Percentiles rank a stretch among this genome's conserved stretches.
These are phyloP conservation scores for Leptodermis oblonga DNA, from an alignment of 257 asterid species.

Conservation along the genomic window DNA sequence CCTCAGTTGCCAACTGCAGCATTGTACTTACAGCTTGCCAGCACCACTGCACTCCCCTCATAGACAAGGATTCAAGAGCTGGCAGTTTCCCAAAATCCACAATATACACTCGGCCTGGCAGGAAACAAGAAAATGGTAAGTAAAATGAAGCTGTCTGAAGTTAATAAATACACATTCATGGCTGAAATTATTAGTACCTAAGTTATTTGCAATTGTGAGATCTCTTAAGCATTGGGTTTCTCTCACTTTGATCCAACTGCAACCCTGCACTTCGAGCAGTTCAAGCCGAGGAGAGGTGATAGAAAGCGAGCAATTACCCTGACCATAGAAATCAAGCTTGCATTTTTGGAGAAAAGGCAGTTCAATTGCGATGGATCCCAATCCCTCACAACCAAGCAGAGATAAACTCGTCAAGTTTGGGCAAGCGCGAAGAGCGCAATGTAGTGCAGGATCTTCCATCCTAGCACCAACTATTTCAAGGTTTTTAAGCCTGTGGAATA, in stretches of 20 bases:
- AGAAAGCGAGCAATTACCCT: slow-evolving; percentile 60
- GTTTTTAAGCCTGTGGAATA: slow-evolving; percentile 58
- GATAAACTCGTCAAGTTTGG: slow-evolving; percentile 67
- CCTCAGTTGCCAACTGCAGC: slow-evolving; percentile 82
- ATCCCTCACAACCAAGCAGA: slow-evolving; percentile 93
- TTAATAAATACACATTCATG: background rate
- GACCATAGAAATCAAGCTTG: slow-evolving; percentile 77
- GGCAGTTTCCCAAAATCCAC: slow-evolving; percentile 77
- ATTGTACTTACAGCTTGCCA: slow-evolving; percentile 78
- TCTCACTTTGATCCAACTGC: slow-evolving; percentile 63
- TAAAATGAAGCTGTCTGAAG: background rate
- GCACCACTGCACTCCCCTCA: slow-evolving; percentile 92
- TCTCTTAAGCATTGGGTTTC: slow-evolving; percentile 53
- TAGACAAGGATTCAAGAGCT: slow-evolving; percentile 64
- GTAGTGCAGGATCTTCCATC: slow-evolving; percentile 59
- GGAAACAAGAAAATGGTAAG: background rate
- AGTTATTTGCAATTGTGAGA: slow-evolving; percentile 71
- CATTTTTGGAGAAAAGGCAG: slow-evolving; percentile 63
- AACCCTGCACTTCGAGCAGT: slow-evolving; percentile 86
- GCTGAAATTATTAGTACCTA: slow-evolving; percentile 39
- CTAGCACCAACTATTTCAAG: slow-evolving; percentile 97
- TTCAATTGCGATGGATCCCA: slow-evolving; percentile 45
- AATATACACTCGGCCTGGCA: slow-evolving; percentile 59
- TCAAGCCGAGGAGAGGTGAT: slow-evolving; percentile 53
- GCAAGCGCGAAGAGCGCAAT: slow-evolving; percentile 58